Conservation (phyloP, 176 grass and related monocot species). For the Tillandsia leiboldiana region DNA sequence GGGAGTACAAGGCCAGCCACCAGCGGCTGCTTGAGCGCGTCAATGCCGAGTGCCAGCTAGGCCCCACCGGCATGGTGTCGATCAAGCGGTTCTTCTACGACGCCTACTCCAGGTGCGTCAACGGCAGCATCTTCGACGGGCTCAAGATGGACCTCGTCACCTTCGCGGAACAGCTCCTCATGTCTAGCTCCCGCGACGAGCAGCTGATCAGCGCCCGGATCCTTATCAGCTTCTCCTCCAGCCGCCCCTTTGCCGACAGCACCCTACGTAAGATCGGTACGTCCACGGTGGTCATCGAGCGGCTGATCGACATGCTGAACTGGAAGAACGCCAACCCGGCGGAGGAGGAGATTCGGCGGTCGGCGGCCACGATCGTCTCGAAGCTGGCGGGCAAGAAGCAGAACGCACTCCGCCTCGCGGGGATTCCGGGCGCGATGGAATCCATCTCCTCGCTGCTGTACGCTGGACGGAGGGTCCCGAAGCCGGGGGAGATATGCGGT, state of each 20-base stretch:
- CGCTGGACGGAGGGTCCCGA: slow-evolving; percentile 4
- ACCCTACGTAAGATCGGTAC: slow-evolving; percentile 45
- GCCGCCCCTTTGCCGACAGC: slow-evolving; percentile 8
- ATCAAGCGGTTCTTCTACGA: slow-evolving; percentile 63
- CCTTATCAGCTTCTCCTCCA: slow-evolving; percentile 28
- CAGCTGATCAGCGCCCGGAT: slow-evolving; percentile 57
- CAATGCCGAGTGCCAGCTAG: slow-evolving; percentile 32
- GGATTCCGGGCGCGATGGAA: slow-evolving; percentile 53
- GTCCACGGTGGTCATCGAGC: slow-evolving; percentile 22
- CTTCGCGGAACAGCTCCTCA: slow-evolving; percentile 46
- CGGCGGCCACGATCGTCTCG: slow-evolving; percentile 33
- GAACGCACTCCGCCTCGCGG: slow-evolving; percentile 48
- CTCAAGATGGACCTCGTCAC: slow-evolving; percentile 69
- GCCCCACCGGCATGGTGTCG: slow-evolving; percentile 28
- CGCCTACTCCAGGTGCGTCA: slow-evolving; percentile 51
- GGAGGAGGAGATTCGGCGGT: slow-evolving; percentile 39
- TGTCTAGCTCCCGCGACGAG: slow-evolving; percentile 49
- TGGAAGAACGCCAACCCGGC: slow-evolving; percentile 29
- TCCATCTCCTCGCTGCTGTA: slow-evolving; percentile 54
- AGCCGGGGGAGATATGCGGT: not conserved
- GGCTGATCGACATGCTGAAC: slow-evolving; percentile 41
- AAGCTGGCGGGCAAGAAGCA: slow-evolving; percentile 40
- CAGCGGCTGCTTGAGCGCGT: slow-evolving; percentile 31
- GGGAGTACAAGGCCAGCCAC: slow-evolving; percentile 30
- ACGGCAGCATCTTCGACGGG: slow-evolving; percentile 52